Base-by-base conservation (phyloP, 768 basidiomycete genomes). In the Hygrocybe punicea region DNA sequence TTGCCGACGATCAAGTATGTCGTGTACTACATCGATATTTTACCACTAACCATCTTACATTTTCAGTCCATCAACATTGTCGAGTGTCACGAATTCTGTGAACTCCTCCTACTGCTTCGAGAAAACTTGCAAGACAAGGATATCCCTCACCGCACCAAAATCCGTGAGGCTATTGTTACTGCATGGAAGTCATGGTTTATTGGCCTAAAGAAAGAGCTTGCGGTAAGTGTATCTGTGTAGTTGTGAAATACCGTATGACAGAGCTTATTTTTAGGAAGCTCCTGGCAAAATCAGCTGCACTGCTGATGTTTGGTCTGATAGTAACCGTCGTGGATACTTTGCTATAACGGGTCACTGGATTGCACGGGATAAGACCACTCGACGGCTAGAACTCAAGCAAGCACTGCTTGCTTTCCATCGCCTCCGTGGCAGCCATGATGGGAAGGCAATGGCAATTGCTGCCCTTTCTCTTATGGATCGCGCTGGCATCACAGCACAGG, bases 1-100 rank as follows among this genome's bases (percentile, higher is more conserved):
- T 53, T 36, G 51, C 51, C 51, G 36, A 53, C 36, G 51, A 53
- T 53, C 51, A 53, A 35, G 51, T 53, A 53, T 39, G 35, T 37
- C 16, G 13, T 16, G 19, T 39, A 33, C 9, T 34, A 13, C 9
- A 14, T 35, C 36, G 29, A 33, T 24, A 21, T 35, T n/a, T 24
- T 17, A 37, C n/a, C 36, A 33, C n/a, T 53, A 33, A 53, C 35
- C 34, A 21, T 21, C 16, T 29, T 29, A 29, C 51, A 36, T 39
- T 54, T 52, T 34, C 29, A 69, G 68, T 65, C 67, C 3, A 62
- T 70, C 19, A 69, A 66, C 51, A 54, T 71, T 33, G 58, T 71
- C n/a, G 63, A 71, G 35, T 58, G 63, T 37, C 58, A 29, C 13
- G 63, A 69, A 33, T 71, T 72, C 45, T 33, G 62, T 14, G 44